These are phyloP conservation scores for Xylariaceae sp. DNA, from an alignment of 2,329 filamentous ascomycete genomes.

Conservation along the genomic window DNA sequence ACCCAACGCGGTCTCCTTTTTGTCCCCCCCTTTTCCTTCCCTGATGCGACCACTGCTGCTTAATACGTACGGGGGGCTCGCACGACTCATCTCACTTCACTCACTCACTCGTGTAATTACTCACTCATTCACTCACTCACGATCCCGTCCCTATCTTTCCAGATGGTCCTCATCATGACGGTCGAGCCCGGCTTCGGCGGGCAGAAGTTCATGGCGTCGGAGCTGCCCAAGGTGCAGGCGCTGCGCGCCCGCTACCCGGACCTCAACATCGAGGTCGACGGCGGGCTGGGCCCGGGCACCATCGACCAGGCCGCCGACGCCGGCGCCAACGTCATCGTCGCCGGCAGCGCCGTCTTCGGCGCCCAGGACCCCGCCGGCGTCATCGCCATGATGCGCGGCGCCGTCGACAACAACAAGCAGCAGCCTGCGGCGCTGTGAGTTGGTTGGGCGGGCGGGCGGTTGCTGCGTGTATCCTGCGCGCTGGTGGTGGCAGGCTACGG, in stretches of 20 bases:
- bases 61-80: no score
- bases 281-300: constrained; percentile 78
- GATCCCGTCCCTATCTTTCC: no score
- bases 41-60: no score
- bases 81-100: no score
- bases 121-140: no score
- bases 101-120: no score
- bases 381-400: constrained; percentile 70
- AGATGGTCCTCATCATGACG: constrained; percentile 99
- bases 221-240: constrained; percentile 86
- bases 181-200: constrained; percentile 96
- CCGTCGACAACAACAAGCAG: constrained; percentile 67
- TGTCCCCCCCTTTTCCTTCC: background rate
- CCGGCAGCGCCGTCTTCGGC: constrained; percentile 91
- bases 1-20: no score
- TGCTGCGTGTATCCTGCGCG: background rate
- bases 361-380: constrained; percentile 82
- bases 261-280: constrained; percentile 95
- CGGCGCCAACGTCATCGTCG: constrained; percentile 96
- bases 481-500: no score
- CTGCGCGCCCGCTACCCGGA: constrained; percentile 80
- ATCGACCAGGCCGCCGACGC: constrained; percentile 93
- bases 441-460: no score
- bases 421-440: no score
- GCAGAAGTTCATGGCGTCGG: constrained; percentile 96